Percentiles rank a stretch among this genome's conserved stretches.
phyloP scores from a whole-genome alignment of 2,329 filamentous ascomycete genomes.

The Fusarium sp. region DNA sequence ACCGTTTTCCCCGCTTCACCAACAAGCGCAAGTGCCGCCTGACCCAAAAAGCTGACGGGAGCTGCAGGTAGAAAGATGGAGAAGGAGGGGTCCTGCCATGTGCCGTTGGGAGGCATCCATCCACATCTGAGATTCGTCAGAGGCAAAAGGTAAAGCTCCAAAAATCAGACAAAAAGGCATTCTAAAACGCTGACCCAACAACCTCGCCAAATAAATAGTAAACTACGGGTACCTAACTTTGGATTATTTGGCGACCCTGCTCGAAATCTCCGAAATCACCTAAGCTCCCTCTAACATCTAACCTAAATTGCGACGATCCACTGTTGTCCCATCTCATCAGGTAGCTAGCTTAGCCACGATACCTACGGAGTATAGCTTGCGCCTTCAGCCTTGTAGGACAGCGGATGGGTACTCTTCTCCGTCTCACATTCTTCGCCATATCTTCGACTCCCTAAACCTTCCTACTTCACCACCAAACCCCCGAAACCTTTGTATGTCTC shows the following conservation, averaged over 20 bases:
- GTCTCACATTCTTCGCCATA: conserved; percentile 29
- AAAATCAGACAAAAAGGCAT: conserved; percentile 5
- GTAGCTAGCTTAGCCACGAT: conserved; percentile 24
- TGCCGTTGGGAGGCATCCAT: conserved; percentile 12
- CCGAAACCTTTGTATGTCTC: conserved; percentile 52
- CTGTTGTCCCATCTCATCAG: conserved; percentile 4
- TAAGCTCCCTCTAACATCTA: background rate
- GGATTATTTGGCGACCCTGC: background rate
- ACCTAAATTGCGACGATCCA: background rate
- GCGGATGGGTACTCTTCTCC: conserved; percentile 40
- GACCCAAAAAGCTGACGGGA: conserved; percentile 36
- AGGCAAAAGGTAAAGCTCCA: background rate
- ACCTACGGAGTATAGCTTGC: conserved; percentile 28
- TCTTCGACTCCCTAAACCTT: background rate
- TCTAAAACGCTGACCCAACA: conserved; percentile 33
- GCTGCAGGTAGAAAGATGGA: conserved; percentile 16
- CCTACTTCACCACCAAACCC: conserved; percentile 1
- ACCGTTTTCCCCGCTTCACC: conserved; percentile 20
- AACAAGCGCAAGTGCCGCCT: conserved; percentile 21
- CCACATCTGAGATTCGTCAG: background rate
- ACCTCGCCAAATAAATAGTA: conserved; percentile 21
- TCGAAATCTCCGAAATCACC: background rate
- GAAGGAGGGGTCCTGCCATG: conserved; percentile 36
- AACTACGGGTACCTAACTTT: background rate
- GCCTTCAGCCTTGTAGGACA: conserved; percentile 36